These are phyloP conservation scores for Aureobasidium lini DNA, from an alignment of 2,329 filamentous ascomycete species.

Conservation along the genomic window DNA sequence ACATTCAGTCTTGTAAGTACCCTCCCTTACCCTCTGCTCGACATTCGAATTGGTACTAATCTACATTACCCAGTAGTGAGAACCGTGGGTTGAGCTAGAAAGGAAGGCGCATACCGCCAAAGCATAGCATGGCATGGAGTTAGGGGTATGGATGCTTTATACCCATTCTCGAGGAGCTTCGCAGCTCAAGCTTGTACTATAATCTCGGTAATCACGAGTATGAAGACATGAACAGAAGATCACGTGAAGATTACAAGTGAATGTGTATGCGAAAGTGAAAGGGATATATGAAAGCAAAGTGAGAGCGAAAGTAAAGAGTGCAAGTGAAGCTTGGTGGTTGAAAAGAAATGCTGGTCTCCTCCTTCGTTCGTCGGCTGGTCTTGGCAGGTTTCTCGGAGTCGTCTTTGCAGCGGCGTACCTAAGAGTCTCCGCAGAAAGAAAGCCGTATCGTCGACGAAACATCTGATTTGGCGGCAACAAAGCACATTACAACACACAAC, in stretches of 20 bases:
- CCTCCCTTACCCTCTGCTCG: no score
- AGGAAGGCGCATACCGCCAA: no score
- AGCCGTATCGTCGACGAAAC: background rate
- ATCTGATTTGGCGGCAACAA: background rate
- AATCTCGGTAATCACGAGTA: no score
- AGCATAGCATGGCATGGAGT: no score
- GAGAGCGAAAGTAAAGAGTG: background rate
- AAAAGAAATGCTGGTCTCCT: no score
- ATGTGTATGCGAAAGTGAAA: background rate
- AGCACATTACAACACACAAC: constrained; percentile 1
- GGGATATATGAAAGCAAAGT: background rate
- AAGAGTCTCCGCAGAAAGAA: background rate
- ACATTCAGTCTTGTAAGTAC: no score
- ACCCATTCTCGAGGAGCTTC: no score
- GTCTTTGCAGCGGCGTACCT: background rate
- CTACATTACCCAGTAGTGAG: background rate
- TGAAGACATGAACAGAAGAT: no score
- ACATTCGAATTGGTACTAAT: background rate
- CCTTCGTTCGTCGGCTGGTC: background rate
- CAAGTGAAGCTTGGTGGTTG: background rate
- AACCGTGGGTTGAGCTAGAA: background rate
- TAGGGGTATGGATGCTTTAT: no score
- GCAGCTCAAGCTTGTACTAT: no score
- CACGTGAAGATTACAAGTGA: background rate
- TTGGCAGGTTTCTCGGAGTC: background rate